phyloP scores from a whole-genome alignment of 2,329 filamentous ascomycete species.

The Cladosporium sp. region DNA sequence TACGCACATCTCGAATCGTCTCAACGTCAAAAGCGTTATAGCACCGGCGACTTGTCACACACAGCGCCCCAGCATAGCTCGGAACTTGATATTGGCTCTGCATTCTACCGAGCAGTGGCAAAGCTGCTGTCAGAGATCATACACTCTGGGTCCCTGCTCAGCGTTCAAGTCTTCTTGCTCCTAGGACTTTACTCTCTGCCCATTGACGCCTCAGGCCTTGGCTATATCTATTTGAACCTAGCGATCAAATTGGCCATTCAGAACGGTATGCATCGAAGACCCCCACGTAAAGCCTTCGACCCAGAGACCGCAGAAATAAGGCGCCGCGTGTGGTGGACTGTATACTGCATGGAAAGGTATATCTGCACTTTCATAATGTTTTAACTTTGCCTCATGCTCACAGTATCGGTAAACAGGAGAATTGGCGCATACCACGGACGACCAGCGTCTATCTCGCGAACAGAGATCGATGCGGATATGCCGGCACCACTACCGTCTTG shows the following conservation, averaged over 20 bases:
- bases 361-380: constrained; percentile 16
- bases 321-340: constrained; percentile 19
- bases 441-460: constrained; percentile 50
- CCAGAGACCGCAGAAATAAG: constrained; percentile 37
- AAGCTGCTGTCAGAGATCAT: constrained; percentile 4
- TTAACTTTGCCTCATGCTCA: background rate
- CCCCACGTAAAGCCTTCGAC: constrained; percentile 40
- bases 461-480: constrained; percentile 52
- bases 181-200: constrained; percentile 55
- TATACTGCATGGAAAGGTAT: constrained; percentile 47
- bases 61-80: background rate
- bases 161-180: constrained; percentile 54
- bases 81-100: constrained; percentile 3
- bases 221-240: constrained; percentile 55
- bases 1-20: constrained; percentile 32
- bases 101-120: background rate
- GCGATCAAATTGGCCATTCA: constrained; percentile 56
- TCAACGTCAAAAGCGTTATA: background rate
- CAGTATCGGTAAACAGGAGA: constrained; percentile 36
- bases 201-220: constrained; percentile 53
- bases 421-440: constrained; percentile 55
- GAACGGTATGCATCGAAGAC: constrained; percentile 54
- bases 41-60: background rate
- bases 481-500: constrained; percentile 32
- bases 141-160: constrained; percentile 40